Conservation (phyloP, 2,329 filamentous ascomycete species). For the Pestalotiopsis fici region DNA sequence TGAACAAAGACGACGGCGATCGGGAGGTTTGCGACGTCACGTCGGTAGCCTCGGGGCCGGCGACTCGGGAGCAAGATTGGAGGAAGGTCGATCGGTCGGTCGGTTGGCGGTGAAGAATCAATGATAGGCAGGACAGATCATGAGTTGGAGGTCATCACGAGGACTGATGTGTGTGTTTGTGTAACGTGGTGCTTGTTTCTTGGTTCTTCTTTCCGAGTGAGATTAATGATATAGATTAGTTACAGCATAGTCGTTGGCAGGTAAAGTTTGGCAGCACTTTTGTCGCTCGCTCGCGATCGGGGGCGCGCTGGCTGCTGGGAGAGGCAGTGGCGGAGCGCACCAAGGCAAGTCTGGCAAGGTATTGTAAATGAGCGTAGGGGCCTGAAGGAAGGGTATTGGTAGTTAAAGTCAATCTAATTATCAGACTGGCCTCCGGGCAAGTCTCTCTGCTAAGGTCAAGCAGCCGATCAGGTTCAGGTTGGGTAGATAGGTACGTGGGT, state of each 20-base stretch:
- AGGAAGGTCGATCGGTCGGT: background rate
- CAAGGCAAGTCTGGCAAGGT: background rate
- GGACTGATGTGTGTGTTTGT: background rate
- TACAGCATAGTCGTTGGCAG: background rate
- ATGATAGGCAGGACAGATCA: background rate
- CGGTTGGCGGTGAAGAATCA: background rate
- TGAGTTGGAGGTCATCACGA: background rate
- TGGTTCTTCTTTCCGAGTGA: background rate
- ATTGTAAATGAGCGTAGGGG: background rate
- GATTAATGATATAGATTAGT: background rate
- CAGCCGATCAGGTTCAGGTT: background rate
- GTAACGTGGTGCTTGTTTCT: background rate
- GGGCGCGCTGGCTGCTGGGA: background rate
- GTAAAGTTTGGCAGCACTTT: background rate
- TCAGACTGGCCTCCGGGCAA: background rate
- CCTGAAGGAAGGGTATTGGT: background rate
- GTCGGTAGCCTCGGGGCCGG: slow-evolving; percentile 13
- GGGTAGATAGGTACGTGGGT: background rate
- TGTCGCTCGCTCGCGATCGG: background rate
- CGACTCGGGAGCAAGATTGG: background rate
- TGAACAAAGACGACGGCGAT: slow-evolving; percentile 21
- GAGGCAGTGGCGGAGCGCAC: background rate
- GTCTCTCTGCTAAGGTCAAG: background rate
- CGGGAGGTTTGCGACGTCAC: slow-evolving; percentile 23
- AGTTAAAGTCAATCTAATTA: background rate